phyloP scores from a whole-genome alignment of 83 land plant species.

The Isoetes engelmannii region DNA sequence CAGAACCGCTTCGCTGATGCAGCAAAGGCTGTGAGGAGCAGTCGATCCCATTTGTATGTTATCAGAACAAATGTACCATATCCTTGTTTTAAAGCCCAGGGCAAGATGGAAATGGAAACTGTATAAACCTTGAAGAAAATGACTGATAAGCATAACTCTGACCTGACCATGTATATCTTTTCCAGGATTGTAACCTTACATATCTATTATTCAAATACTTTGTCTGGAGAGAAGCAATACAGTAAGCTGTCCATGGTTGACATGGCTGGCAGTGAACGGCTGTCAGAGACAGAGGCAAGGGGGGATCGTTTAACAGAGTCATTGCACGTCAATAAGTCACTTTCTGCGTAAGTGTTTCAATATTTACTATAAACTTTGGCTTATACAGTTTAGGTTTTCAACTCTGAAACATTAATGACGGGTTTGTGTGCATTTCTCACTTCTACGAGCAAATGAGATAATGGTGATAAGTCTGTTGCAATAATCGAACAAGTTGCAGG shows the following conservation, averaged over 20 bases:
- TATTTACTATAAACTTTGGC: too few species aligned
- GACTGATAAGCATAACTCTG: not conserved
- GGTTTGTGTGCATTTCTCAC: too few species aligned
- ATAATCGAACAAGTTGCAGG: too few species aligned
- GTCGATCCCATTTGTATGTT: slow-evolving; percentile 71
- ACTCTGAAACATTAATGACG: too few species aligned
- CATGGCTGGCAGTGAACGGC: slow-evolving; percentile 84
- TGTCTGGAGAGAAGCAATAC: slow-evolving; percentile 57
- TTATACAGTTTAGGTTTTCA: too few species aligned
- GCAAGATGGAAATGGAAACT: too few species aligned
- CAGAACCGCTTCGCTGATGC: slow-evolving; percentile 53
- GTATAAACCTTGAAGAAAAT: too few species aligned
- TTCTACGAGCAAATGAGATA: too few species aligned
- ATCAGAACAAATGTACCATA: not conserved
- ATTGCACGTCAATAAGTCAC: slow-evolving; percentile 79
- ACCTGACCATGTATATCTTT: not conserved
- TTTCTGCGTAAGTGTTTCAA: slow-evolving; percentile 71
- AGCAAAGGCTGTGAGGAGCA: slow-evolving; percentile 25
- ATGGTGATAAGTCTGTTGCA: too few species aligned
- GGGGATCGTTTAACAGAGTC: slow-evolving; percentile 77
- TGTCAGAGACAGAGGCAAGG: slow-evolving; percentile 50
- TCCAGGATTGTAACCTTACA: slow-evolving; percentile 83
- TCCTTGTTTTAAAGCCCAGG: not conserved
- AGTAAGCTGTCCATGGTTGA: slow-evolving; percentile 92
- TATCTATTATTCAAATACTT: slow-evolving; percentile 52